These are phyloP conservation scores for Hyphodiscus hymeniophilus DNA, from an alignment of 495 filamentous ascomycete genomes.

Conservation along the genomic window DNA sequence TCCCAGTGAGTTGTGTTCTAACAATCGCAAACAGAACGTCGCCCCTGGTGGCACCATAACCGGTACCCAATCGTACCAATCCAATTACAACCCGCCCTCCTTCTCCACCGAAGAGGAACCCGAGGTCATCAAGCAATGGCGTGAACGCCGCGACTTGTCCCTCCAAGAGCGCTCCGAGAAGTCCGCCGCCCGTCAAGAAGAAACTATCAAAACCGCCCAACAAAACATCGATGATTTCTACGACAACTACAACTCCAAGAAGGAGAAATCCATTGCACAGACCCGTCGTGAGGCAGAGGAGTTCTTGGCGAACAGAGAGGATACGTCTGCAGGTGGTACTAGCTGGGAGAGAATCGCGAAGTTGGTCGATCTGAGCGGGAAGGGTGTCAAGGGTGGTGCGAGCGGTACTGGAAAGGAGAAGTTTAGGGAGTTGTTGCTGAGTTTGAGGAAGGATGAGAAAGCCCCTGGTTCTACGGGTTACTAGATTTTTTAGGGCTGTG, in stretches of 20 bases:
- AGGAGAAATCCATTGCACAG: constrained; percentile 80
- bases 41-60: constrained; percentile 87
- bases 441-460: constrained; percentile 87
- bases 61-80: constrained; percentile 60
- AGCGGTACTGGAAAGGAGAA: constrained; percentile 86
- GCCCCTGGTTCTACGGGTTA: constrained; percentile 75
- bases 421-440: constrained; percentile 86
- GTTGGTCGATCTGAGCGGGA: constrained; percentile 91
- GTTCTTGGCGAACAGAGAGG: constrained; percentile 79
- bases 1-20: no score
- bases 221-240: constrained; percentile 97
- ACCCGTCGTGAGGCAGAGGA: constrained; percentile 89
- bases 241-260: constrained; percentile 96
- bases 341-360: constrained; percentile 98
- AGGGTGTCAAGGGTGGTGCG: constrained; percentile 76
- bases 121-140: constrained; percentile 85
- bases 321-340: constrained; percentile 87
- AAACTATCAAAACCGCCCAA: constrained; percentile 78
- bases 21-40: constrained; percentile 48
- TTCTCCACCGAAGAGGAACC: constrained; percentile 64
- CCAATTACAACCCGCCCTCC: constrained; percentile 50
- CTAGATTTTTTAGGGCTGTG: constrained; percentile 24
- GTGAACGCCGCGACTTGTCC: constrained; percentile 72
- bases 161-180: constrained; percentile 70
- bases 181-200: constrained; percentile 70